Evolutionary conservation across 2,329 filamentous ascomycete genomes (phyloP), one percentile per base, ranked within the genome.

Genomic region (Apiospora koreana): DNA sequence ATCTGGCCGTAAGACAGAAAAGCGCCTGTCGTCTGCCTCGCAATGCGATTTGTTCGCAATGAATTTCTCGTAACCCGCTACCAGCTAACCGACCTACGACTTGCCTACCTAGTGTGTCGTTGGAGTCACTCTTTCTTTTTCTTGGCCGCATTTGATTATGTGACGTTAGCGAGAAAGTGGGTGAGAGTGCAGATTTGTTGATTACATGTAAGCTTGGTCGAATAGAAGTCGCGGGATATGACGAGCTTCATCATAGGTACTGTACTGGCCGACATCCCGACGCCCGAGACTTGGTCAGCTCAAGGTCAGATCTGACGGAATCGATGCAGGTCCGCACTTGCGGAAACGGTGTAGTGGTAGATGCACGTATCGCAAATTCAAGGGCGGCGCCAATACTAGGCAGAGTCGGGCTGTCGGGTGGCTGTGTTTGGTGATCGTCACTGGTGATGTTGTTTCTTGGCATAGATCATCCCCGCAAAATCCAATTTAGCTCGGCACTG

Each of bases 401-500:
- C 28, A 35, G 28, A 35, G 50, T 35, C 50, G 54, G 50, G 50
- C 28, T n/a, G 50, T 35, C 50, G 54, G 50, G 50, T 28, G 54
- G 54, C 54, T 38, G 54, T 62, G 31, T 62, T 62, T 38, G 31
- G 31, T 35, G 54, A 62, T 62, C 54, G 54, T 62, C 54, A 38
- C 54, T n/a, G 54, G 54, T 18, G 54, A 62, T 38, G 54, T 31
- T 12, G 54, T 23, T 62, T 38, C 54, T 62, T 62, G 54, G 54
- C 54, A 62, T 23, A 62, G 54, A 62, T 62, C 54, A 35, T 38
- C 54, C 54, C 54, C 54, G 54, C 54, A 38, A 62, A 38, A 23
- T n/a, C 31, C 54, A 58, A 62, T 8, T 62, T 62, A 62, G 31
- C 54, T 62, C 18, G 54, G 54, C 21, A 9, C 28, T 58, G 54